phyloP scores from a whole-genome alignment of 345 rosid genomes.

The Hibiscus syriacus region DNA sequence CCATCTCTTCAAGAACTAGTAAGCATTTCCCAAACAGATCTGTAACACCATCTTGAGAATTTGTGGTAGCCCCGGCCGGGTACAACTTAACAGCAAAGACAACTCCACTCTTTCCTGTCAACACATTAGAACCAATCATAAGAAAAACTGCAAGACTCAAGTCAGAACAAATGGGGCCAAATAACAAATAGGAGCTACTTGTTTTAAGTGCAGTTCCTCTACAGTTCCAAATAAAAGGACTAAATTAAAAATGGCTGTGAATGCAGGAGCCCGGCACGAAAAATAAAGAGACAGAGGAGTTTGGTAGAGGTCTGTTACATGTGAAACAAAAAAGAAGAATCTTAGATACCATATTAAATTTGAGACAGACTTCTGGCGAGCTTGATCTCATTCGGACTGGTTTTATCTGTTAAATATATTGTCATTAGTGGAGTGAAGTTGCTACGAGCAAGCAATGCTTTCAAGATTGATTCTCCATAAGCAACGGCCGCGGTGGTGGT shows the following conservation, averaged over 20 bases:
- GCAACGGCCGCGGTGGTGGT: conserved; percentile 61
- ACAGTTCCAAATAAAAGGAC: neutral
- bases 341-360: neutral
- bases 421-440: conserved; percentile 73
- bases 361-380: conserved; percentile 51
- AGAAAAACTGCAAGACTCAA: neutral
- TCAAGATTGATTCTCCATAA: conserved; percentile 53
- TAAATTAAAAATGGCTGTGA: neutral
- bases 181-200: too few species aligned
- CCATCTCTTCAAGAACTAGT: too few species aligned
- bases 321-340: neutral
- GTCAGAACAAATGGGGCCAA: too few species aligned
- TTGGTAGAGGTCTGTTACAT: neutral
- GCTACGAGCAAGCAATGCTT: conserved; percentile 43
- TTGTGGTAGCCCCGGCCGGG: conserved; percentile 96
- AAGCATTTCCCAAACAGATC: too few species aligned
- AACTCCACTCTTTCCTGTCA: conserved; percentile 66
- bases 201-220: neutral
- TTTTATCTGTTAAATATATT: too few species aligned
- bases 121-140: neutral
- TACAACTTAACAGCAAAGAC: conserved; percentile 90
- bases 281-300: neutral
- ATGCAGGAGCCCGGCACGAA: neutral
- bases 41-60: conserved; percentile 98
- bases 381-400: conserved; percentile 79